Percentiles rank a stretch among this genome's conserved stretches.
These are phyloP conservation scores for Noccaea caerulescens DNA, from an alignment of 345 rosid species.

Conservation along the genomic window DNA sequence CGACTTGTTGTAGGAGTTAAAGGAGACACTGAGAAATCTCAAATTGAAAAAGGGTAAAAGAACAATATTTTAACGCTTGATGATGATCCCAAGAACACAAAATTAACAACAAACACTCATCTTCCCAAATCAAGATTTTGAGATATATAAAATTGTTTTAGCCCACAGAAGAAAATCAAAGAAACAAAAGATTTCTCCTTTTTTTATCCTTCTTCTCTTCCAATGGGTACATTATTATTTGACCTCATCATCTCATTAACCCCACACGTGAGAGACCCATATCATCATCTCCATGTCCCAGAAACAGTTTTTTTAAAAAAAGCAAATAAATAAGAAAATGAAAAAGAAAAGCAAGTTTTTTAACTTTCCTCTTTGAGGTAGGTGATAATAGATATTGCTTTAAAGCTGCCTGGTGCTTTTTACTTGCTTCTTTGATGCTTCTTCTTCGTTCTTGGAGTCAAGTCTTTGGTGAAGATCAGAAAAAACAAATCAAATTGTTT, in stretches of 20 bases:
- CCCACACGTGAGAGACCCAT: slow-evolving; percentile 31
- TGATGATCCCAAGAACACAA: slow-evolving; percentile 63
- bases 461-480: slow-evolving; percentile 19
- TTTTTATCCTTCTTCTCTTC: not conserved
- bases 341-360: slow-evolving; percentile 32
- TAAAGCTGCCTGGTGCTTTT: slow-evolving; percentile 60
- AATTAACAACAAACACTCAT: slow-evolving; percentile 32
- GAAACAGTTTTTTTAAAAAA: not conserved
- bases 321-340: not conserved
- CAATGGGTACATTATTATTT: slow-evolving; percentile 9
- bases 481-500: slow-evolving; percentile 63
- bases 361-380: slow-evolving; percentile 47
- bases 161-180: not conserved
- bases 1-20: slow-evolving; percentile 51
- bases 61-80: slow-evolving; percentile 37
- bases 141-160: slow-evolving; percentile 9
- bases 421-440: slow-evolving; percentile 30
- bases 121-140: slow-evolving; percentile 6
- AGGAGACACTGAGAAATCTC: slow-evolving; percentile 55
- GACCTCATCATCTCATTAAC: slow-evolving; percentile 9
- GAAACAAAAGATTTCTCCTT: not conserved
- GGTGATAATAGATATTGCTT: slow-evolving; percentile 45
- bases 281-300: slow-evolving; percentile 15
- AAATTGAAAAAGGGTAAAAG: slow-evolving; percentile 33
- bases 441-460: slow-evolving; percentile 30